These are phyloP conservation scores for Diaporthe citri DNA, from an alignment of 2,329 filamentous ascomycete genomes.

Conservation along the genomic window DNA sequence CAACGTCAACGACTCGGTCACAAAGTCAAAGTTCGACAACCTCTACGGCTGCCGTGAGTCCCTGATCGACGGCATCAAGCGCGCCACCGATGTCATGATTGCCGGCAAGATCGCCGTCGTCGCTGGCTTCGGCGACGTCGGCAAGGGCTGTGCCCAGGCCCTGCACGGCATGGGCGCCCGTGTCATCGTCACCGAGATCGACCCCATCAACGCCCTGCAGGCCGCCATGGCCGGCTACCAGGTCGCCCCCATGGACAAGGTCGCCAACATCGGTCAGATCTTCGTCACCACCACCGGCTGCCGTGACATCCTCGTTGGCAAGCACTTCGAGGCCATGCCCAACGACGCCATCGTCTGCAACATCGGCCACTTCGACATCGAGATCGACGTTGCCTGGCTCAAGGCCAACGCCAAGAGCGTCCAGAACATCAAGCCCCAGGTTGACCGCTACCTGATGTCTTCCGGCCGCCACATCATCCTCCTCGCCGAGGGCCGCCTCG, in stretches of 20 bases:
- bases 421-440: conserved; percentile 99
- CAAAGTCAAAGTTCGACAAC: conserved; percentile 99
- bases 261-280: conserved; percentile 89
- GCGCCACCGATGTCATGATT: conserved; percentile 99
- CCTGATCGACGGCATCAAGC: conserved; percentile 99
- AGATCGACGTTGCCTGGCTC: conserved; percentile 99
- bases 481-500: conserved; percentile 96
- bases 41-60: conserved; percentile 99
- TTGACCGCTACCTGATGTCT: conserved; percentile 96
- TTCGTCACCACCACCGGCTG: conserved; percentile 99
- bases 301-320: conserved; percentile 94
- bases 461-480: conserved; percentile 98
- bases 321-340: conserved; percentile 94
- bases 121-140: conserved; percentile 98
- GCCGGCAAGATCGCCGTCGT: conserved; percentile 98
- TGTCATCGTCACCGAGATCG: conserved; percentile 95
- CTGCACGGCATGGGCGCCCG: conserved; percentile 97
- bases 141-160: conserved; percentile 97
- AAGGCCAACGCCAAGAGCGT: conserved; percentile 95
- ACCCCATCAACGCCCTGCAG: conserved; percentile 99
- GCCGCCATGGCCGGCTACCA: conserved; percentile 97
- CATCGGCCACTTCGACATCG: conserved; percentile 99
- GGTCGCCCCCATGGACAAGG: conserved; percentile 97
- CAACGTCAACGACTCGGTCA: conserved; percentile 99
- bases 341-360: conserved; percentile 99